A percentile compares a stretch with the other conserved stretches of the same genome.
These are phyloP conservation scores for Gossypium lobatum DNA, from an alignment of 441 rosid species.

Conservation along the genomic window DNA sequence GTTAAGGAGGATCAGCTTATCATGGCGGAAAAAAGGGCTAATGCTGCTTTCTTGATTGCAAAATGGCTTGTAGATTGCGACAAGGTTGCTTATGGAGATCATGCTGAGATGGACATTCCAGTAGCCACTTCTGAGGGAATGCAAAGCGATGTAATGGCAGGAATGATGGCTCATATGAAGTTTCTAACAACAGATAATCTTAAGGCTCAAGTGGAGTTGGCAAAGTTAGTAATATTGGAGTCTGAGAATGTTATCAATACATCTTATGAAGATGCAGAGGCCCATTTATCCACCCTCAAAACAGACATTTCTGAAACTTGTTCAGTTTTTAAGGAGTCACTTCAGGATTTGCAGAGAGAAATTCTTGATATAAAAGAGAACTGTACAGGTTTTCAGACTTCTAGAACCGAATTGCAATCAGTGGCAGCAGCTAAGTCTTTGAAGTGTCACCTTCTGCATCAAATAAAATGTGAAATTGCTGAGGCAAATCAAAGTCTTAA, in stretches of 20 bases:
- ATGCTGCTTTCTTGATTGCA: slow-evolving; percentile 41
- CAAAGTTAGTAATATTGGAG: slow-evolving; percentile 25
- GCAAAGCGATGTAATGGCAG: slow-evolving; percentile 7
- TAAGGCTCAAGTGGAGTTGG: slow-evolving; percentile 29
- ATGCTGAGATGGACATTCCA: slow-evolving; percentile 18
- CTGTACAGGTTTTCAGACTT: slow-evolving; percentile 12
- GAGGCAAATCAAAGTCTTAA: slow-evolving; percentile 33
- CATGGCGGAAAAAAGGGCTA: slow-evolving; percentile 44
- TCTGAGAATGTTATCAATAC: slow-evolving; percentile 27
- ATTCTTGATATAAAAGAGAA: slow-evolving; percentile 30
- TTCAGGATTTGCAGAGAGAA: slow-evolving; percentile 29
- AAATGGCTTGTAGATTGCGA: slow-evolving; percentile 52
- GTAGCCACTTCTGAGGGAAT: slow-evolving; percentile 14
- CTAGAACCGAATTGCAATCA: slow-evolving; percentile 9
- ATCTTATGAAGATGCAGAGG: slow-evolving; percentile 27
- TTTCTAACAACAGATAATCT: slow-evolving; percentile 22
- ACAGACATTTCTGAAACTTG: slow-evolving; percentile 25
- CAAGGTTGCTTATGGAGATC: slow-evolving; percentile 20
- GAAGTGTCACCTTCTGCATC: slow-evolving; percentile 29
- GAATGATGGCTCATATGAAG: slow-evolving; percentile 14
- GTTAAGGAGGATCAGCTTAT: slow-evolving; percentile 30
- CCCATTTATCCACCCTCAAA: slow-evolving; percentile 22
- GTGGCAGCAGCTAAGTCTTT: slow-evolving; percentile 16
- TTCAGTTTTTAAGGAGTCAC: slow-evolving; percentile 21
- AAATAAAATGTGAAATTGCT: slow-evolving; percentile 38